phyloP scores from a whole-genome alignment of 2,329 filamentous ascomycete genomes.

The Colletotrichum salicis region DNA sequence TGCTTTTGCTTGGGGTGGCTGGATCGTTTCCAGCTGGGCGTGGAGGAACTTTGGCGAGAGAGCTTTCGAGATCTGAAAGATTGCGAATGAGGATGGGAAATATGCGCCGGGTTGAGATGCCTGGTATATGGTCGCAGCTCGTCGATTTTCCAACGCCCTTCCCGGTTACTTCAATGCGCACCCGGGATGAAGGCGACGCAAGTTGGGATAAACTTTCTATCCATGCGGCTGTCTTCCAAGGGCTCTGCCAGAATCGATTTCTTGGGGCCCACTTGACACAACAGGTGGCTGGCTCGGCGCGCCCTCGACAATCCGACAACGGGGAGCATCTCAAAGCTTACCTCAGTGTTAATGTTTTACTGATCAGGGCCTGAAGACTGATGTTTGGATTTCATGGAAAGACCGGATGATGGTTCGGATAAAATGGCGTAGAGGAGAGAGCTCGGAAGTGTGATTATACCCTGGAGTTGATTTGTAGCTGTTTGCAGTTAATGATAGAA shows the following conservation, averaged over 20 bases:
- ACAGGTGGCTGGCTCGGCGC: not conserved
- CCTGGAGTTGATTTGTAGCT: not conserved
- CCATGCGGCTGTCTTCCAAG: not conserved
- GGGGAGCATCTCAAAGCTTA: not conserved
- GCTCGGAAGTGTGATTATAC: not conserved
- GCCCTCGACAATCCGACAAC: not conserved
- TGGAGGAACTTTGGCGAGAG: constrained; percentile 11
- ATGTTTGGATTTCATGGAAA: not conserved
- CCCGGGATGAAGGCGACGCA: not conserved
- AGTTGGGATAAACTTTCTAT: constrained; percentile 21
- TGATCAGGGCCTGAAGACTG: not conserved
- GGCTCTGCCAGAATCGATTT: not conserved
- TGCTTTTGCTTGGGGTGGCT: constrained; percentile 43
- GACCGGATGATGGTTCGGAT: not conserved
- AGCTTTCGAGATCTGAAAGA: not conserved
- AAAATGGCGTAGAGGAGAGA: not conserved
- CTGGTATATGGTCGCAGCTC: too few species aligned
- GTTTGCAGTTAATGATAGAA: not conserved
- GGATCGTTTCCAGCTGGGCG: constrained; percentile 29
- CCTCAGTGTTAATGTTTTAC: too few species aligned
- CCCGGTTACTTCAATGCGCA: not conserved
- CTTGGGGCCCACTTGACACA: not conserved
- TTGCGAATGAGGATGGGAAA: not conserved
- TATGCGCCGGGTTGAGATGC: not conserved
- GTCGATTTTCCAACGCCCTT: too few species aligned